Base-by-base conservation (phyloP, 306 rosid species). In the Ormosia semicastrata region DNA sequence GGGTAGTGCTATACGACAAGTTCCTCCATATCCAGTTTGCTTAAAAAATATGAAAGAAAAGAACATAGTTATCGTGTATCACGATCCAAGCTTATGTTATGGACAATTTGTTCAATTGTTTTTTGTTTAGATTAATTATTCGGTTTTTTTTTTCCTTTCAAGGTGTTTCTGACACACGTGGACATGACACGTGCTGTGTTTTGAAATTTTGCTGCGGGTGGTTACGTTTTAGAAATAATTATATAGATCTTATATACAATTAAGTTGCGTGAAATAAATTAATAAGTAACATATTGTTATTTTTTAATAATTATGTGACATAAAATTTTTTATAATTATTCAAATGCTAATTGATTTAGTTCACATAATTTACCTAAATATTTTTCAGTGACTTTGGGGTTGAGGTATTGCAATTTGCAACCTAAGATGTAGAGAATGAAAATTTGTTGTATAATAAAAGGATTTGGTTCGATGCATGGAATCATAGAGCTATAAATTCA, bases 71-170 rank as follows among this genome's bases (percentile, higher is more conserved):
- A 70, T 73, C 43, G 76, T 78, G 60, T 62, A 74, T 63, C 78
- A 83, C 73, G 71, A 85, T 88, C 85, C 89, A 77, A 67, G 78
- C 86, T 57, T 34, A 37, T 77, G 82, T 58, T n/a, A 4, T 69
- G 7, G 76, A 79, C 73, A 75, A 75, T 72, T 52, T 44, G 47
- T 73, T 43, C 65, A 17, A 9, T 52, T 50, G 50, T 44, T 32
- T 34, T 39, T 39, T 43, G 0, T 41, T 15, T 15, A 1, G 3
- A 40, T 9, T 30, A 53, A 34, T 62, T 50, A 14, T 7, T 18
- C 40, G 12, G n/a, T 6, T 7, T 33, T 17, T 24, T 24, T 24
- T 24, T 24, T 24, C 10, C 11, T 76, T 10, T 36, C 18, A 10
- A 18, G 1, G 2, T 40, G 41, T 75, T 66, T 82, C 74, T 77